Percentiles rank a stretch among this genome's conserved stretches.
Conservation (phyloP, 176 grass and related monocot species). For the Neostapfia colusana region DNA sequence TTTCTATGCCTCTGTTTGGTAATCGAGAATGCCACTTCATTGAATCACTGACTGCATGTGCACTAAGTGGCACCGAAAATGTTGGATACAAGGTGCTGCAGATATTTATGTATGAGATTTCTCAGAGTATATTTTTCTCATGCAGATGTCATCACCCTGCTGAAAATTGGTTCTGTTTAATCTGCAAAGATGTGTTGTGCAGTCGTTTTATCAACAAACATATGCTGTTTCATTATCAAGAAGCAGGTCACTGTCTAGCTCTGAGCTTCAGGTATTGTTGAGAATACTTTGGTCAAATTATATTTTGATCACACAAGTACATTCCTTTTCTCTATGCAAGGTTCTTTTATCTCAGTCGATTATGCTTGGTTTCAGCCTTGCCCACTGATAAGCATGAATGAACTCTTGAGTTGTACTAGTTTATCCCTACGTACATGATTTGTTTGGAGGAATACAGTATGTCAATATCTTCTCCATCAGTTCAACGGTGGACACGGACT, state of each 20-base stretch:
- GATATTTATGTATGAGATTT: conserved; percentile 5
- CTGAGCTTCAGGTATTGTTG: conserved; percentile 71
- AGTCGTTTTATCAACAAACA: conserved; percentile 97
- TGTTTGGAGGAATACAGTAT: background rate
- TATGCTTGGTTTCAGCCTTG: background rate
- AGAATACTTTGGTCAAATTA: background rate
- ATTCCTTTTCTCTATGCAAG: conserved; percentile 10
- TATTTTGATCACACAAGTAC: background rate
- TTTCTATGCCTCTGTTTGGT: background rate
- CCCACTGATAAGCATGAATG: background rate
- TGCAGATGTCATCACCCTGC: conserved; percentile 78
- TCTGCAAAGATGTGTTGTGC: conserved; percentile 92
- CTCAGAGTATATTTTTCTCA: conserved; percentile 13
- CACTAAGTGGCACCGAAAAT: background rate
- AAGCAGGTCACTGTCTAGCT: conserved; percentile 72
- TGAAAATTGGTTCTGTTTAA: conserved; percentile 94
- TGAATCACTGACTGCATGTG: conserved; percentile 6
- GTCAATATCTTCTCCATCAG: background rate
- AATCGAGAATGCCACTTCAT: background rate
- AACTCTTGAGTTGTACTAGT: background rate
- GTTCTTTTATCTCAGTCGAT: background rate
- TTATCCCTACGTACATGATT: background rate
- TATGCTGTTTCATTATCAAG: conserved; percentile 80
- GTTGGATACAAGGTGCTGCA: background rate
- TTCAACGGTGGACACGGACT: background rate